phyloP scores from a whole-genome alignment of 1,284 basidiomycete genomes.

The Afroboletus lepidellus region DNA sequence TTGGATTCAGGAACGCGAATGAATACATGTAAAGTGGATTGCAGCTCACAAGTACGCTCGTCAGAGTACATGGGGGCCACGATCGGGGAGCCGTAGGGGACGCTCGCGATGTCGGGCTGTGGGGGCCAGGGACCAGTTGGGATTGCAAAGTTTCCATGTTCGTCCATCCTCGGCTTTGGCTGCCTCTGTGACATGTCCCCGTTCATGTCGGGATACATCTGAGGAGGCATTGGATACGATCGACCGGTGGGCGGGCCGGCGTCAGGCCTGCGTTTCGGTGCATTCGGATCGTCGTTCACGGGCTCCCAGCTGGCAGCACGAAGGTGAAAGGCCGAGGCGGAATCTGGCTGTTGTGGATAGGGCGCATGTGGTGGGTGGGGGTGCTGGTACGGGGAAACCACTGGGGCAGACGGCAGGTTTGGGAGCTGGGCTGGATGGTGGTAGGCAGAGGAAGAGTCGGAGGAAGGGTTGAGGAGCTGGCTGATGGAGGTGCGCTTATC shows the following conservation, averaged over 20 bases:
- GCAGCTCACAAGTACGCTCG: slow-evolving; percentile 42
- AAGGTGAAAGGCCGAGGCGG: slow-evolving; percentile 38
- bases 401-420: slow-evolving; percentile 23
- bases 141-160: slow-evolving; percentile 28
- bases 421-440: slow-evolving; percentile 32
- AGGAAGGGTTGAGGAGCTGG: slow-evolving; percentile 49
- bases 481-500: slow-evolving; percentile 55
- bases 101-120: slow-evolving; percentile 29
- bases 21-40: slow-evolving; percentile 3
- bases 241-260: slow-evolving; percentile 31
- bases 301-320: slow-evolving; percentile 46
- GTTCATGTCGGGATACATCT: slow-evolving; percentile 36
- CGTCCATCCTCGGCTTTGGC: slow-evolving; percentile 31
- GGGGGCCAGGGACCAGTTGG: slow-evolving; percentile 26
- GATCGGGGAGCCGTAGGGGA: slow-evolving; percentile 38
- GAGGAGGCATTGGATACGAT: slow-evolving; percentile 36
- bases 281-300: slow-evolving; percentile 35
- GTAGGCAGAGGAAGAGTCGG: slow-evolving; percentile 35
- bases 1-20: slow-evolving; percentile 17
- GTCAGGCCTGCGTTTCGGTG: slow-evolving; percentile 35
- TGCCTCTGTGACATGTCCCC: slow-evolving; percentile 33
- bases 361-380: slow-evolving; percentile 25
- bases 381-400: slow-evolving; percentile 34
- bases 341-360: slow-evolving; percentile 32
- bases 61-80: slow-evolving; percentile 45